phyloP scores from a whole-genome alignment of 1,284 basidiomycete genomes.

The Boletus mariae region DNA sequence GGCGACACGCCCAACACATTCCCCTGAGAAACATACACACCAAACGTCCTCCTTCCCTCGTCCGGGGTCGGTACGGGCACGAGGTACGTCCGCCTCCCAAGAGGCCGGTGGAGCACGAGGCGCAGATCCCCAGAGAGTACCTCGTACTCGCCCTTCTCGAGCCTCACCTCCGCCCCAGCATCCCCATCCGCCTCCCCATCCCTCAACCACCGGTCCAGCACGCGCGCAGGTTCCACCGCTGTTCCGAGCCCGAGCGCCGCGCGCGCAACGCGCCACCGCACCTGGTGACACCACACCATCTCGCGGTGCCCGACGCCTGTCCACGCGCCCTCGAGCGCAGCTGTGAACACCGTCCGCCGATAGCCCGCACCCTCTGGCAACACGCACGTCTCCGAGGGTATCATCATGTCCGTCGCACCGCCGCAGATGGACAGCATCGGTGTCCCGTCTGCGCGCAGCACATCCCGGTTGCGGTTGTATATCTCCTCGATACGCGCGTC shows the following conservation, averaged over 20 bases:
- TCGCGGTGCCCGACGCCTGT: conserved; percentile 94
- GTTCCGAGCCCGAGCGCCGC: conserved; percentile 68
- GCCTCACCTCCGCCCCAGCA: neutral
- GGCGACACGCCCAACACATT: conserved; percentile 49
- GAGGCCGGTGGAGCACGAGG: conserved; percentile 45
- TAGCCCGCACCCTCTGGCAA: conserved; percentile 46
- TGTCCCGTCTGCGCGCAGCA: conserved; percentile 42
- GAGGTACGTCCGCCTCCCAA: conserved; percentile 45
- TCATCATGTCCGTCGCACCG: conserved; percentile 88
- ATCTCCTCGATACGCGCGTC: conserved; percentile 76
- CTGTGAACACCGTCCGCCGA: conserved; percentile 80
- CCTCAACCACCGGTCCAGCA: conserved; percentile 63
- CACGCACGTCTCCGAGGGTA: conserved; percentile 88
- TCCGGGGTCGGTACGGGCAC: conserved; percentile 40
- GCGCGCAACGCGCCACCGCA: conserved; percentile 84
- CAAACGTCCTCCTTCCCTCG: conserved; percentile 33
- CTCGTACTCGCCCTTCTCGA: conserved; percentile 32
- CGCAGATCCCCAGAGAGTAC: conserved; percentile 35
- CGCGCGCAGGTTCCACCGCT: conserved; percentile 29
- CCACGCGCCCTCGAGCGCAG: conserved; percentile 86
- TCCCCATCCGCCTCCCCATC: conserved; percentile 45
- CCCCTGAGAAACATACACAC: conserved; percentile 60
- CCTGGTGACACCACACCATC: conserved; percentile 99
- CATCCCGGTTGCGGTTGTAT: conserved; percentile 49
- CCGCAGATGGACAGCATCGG: conserved; percentile 89